These are phyloP conservation scores for Lophiostoma macrostomum DNA, from an alignment of 495 filamentous ascomycete genomes.

Conservation along the genomic window DNA sequence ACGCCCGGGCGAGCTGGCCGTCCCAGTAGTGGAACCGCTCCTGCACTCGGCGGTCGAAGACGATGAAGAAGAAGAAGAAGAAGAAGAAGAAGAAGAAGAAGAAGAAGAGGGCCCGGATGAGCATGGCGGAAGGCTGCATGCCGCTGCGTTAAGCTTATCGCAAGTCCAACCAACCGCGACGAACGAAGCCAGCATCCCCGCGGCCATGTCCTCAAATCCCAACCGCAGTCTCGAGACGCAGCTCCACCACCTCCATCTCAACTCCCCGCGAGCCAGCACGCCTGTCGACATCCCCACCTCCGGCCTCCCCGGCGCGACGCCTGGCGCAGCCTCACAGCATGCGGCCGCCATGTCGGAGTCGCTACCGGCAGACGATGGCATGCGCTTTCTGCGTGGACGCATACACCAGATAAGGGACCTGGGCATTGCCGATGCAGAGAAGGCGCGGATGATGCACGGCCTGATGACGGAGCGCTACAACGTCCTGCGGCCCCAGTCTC, in stretches of 20 bases:
- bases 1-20: too few species aligned
- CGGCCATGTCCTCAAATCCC: slow-evolving; percentile 35
- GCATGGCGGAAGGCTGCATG: slow-evolving; percentile 11
- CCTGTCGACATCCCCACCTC: background rate
- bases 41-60: background rate
- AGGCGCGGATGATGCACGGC: slow-evolving; percentile 78
- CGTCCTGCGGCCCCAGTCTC: slow-evolving; percentile 21
- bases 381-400: slow-evolving; percentile 67
- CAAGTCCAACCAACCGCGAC: background rate
- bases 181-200: slow-evolving; percentile 5
- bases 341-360: slow-evolving; percentile 36
- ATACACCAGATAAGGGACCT: slow-evolving; percentile 73
- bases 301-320: too few species aligned
- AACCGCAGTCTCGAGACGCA: slow-evolving; percentile 36
- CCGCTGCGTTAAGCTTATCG: slow-evolving; percentile 16
- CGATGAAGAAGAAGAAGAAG: slow-evolving; percentile 4
- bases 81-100: slow-evolving; percentile 3
- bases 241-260: slow-evolving; percentile 36
- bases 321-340: slow-evolving; percentile 19
- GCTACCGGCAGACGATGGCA: slow-evolving; percentile 91
- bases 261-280: slow-evolving; percentile 9
- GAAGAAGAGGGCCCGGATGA: background rate
- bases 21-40: background rate
- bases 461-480: slow-evolving; percentile 76
- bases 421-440: slow-evolving; percentile 63